These are phyloP conservation scores for Solanum ossicruentum DNA, from an alignment of 257 asterid species.

Conservation along the genomic window DNA sequence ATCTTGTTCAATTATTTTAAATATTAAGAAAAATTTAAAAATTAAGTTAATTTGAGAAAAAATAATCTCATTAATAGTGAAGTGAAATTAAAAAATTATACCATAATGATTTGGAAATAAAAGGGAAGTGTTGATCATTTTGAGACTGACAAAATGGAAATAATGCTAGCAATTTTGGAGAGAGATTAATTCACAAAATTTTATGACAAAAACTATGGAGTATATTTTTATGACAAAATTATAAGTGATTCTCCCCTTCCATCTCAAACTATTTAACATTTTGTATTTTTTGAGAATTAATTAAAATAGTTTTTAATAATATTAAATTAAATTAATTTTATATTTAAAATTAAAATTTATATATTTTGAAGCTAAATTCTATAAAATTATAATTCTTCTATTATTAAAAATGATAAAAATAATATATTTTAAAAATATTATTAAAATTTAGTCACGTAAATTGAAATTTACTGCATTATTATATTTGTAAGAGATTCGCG, in stretches of 20 bases:
- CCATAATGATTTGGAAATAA: neutral
- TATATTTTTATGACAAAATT: neutral
- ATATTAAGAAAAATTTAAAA: no score
- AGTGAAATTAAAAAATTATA: neutral
- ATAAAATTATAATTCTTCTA: neutral
- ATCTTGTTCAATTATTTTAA: no score
- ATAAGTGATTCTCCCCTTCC: neutral
- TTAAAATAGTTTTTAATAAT: neutral
- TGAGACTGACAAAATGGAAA: neutral
- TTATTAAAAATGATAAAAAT: neutral
- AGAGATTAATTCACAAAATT: neutral
- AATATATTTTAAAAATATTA: no score
- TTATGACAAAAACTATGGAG: neutral
- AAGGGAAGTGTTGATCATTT: neutral
- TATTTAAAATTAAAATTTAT: no score
- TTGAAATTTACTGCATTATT: neutral
- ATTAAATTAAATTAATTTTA: no score
- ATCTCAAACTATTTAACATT: neutral
- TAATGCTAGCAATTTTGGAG: neutral
- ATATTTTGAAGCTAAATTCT: no score
- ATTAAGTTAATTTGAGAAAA: no score
- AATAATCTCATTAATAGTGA: neutral
- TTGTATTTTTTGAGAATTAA: neutral
- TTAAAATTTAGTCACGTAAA: neutral
- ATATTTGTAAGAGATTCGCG: neutral